Evolutionary conservation across 129 eudicot species (phyloP).

Genomic region (Arctium lappa): DNA sequence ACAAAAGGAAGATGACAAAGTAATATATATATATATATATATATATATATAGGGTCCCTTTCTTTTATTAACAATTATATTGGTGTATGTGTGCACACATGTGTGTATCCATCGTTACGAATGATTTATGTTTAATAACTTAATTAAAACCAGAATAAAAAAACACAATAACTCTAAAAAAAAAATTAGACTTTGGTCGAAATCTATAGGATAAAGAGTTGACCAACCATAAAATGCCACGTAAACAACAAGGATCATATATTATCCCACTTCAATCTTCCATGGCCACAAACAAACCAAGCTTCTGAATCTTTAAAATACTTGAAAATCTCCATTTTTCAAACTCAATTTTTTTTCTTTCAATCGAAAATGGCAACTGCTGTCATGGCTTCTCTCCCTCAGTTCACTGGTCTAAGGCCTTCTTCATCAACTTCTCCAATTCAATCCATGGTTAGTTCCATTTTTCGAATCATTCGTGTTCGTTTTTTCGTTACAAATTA

Average conservation of each 20-base stretch:
- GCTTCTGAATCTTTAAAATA: slow-evolving; percentile 22
- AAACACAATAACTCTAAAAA: not conserved
- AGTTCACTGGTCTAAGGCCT: slow-evolving; percentile 66
- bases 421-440: slow-evolving; percentile 44
- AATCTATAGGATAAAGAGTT: slow-evolving; percentile 46
- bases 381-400: slow-evolving; percentile 71
- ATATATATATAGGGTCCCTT: too few relatives aligned
- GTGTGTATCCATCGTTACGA: too few relatives aligned
- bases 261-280: slow-evolving; percentile 44
- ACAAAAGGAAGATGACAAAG: too few relatives aligned
- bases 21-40: too few relatives aligned
- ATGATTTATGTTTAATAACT: not conserved
- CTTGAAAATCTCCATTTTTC: slow-evolving; percentile 6
- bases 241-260: slow-evolving; percentile 54
- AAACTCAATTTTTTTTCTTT: not conserved
- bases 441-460: slow-evolving; percentile 53
- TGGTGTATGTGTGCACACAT: too few relatives aligned
- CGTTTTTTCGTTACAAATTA: not conserved
- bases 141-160: not conserved
- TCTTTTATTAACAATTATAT: too few relatives aligned
- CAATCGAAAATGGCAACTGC: slow-evolving; percentile 55
- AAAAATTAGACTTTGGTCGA: not conserved
- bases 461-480: not conserved
- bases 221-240: slow-evolving; percentile 54
- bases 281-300: slow-evolving; percentile 29